Conservation (phyloP, 148 eudicot species). For the Talinum fruticosum region DNA sequence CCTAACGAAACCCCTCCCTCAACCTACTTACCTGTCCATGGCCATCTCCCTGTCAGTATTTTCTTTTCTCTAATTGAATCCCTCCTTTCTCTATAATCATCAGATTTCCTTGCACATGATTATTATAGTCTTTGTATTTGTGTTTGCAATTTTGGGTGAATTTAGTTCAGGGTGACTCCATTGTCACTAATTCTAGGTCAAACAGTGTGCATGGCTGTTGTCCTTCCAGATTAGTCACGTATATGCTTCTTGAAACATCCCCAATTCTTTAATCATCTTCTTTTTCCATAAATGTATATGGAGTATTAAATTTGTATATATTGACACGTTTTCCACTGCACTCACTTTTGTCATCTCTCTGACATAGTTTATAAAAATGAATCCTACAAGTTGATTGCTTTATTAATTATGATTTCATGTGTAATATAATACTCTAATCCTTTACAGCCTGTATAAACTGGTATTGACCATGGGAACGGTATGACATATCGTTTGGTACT, state of each 20-base stretch:
- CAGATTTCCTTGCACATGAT: too few relatives aligned
- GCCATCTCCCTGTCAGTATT: slow-evolving; percentile 72
- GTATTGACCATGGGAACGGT: too few relatives aligned
- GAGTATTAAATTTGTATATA: not conserved
- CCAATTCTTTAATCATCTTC: not conserved
- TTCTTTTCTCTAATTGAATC: not conserved
- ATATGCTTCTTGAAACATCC: not conserved
- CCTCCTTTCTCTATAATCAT: not conserved
- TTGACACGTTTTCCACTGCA: not conserved
- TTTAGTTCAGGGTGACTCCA: not conserved
- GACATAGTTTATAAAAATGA: not conserved
- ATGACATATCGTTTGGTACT: too few relatives aligned
- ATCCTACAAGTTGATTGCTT: not conserved
- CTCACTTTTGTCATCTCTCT: not conserved
- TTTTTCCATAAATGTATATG: not conserved
- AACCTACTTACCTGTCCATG: slow-evolving; percentile 56
- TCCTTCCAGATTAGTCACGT: not conserved
- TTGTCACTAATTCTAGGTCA: not conserved
- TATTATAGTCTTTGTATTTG: not conserved
- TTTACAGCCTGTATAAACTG: too few relatives aligned
- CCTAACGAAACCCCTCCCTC: slow-evolving; percentile 75
- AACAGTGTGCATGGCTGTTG: not conserved
- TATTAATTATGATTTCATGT: too few relatives aligned
- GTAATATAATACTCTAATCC: too few relatives aligned
- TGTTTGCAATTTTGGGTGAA: not conserved